A percentile compares a stretch with the other conserved stretches of the same genome.
Conservation (phyloP, 345 rosid genomes). For the Arabidopsis suecica region DNA sequence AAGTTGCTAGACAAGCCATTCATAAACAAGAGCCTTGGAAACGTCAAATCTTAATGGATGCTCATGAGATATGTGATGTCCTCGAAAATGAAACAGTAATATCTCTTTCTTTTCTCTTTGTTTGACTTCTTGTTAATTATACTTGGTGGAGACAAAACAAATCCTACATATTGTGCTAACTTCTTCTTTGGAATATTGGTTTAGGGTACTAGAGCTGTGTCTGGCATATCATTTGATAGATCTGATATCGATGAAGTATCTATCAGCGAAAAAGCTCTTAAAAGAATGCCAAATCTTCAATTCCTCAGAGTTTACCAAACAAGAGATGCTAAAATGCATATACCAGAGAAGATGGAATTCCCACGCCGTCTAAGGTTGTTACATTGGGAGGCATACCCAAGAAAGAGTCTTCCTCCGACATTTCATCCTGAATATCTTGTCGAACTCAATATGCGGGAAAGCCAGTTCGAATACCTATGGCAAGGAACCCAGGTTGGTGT, state of each 20-base stretch:
- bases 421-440: conserved; percentile 22
- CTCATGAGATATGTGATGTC: conserved; percentile 19
- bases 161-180: background rate
- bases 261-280: background rate
- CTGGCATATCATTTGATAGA: conserved; percentile 28
- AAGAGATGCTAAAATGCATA: background rate
- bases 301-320: conserved; percentile 17
- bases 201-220: conserved; percentile 23
- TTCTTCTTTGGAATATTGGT: background rate
- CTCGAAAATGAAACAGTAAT: no score
- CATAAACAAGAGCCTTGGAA: conserved; percentile 20
- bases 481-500: conserved; percentile 40
- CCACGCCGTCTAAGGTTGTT: conserved; percentile 28
- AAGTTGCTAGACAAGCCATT: conserved; percentile 31
- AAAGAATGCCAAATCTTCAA: conserved; percentile 32
- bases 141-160: no score
- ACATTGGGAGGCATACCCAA: conserved; percentile 35
- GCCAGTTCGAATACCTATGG: conserved; percentile 39
- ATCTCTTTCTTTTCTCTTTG: no score
- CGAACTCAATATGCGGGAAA: background rate
- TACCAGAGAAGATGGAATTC: conserved; percentile 1
- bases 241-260: background rate
- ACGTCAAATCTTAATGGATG: conserved; percentile 20
- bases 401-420: conserved; percentile 27
- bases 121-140: no score